These are phyloP conservation scores for Epichloe brachyelytri DNA, from an alignment of 2,329 filamentous ascomycete species.

Conservation along the genomic window DNA sequence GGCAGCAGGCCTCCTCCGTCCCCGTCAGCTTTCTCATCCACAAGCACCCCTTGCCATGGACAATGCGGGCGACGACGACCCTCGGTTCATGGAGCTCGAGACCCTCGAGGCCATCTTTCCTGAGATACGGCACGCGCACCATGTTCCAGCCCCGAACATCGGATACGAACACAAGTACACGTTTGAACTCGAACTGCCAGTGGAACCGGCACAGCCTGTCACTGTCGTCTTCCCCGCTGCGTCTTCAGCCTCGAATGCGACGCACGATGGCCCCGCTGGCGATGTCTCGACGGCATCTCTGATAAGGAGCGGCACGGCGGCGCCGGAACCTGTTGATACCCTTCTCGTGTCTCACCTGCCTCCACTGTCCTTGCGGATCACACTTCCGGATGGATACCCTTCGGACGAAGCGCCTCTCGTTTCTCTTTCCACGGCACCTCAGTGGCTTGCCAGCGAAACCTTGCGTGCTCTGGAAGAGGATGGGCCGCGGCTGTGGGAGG, in stretches of 20 bases:
- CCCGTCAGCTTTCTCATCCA: neutral
- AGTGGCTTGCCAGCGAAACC: conserved; percentile 40
- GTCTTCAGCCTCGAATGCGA: conserved; percentile 13
- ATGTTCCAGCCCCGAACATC: conserved; percentile 16
- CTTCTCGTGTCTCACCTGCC: conserved; percentile 45
- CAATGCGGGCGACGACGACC: conserved; percentile 35
- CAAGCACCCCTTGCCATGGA: conserved; percentile 20
- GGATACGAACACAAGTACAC: conserved; percentile 19
- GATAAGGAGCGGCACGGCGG: conserved; percentile 3
- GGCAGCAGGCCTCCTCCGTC: too few relatives aligned
- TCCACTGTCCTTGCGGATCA: conserved; percentile 38
- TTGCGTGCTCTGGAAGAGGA: conserved; percentile 38
- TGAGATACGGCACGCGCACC: conserved; percentile 39
- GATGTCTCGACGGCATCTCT: neutral
- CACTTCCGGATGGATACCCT: conserved; percentile 47
- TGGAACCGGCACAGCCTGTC: conserved; percentile 40
- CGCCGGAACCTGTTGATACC: conserved; percentile 24
- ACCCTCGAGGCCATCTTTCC: conserved; percentile 53
- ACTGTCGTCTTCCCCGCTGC: conserved; percentile 44
- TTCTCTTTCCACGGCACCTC: conserved; percentile 37
- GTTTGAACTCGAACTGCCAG: conserved; percentile 44
- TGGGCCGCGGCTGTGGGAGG: conserved; percentile 45
- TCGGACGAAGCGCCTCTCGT: conserved; percentile 36
- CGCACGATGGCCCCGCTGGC: neutral
- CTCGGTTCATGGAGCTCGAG: conserved; percentile 45